Evolutionary conservation across 768 basidiomycete genomes (phyloP), one percentile per base, ranked within the genome.

Genomic region (Infundibulicybe gibba): DNA sequence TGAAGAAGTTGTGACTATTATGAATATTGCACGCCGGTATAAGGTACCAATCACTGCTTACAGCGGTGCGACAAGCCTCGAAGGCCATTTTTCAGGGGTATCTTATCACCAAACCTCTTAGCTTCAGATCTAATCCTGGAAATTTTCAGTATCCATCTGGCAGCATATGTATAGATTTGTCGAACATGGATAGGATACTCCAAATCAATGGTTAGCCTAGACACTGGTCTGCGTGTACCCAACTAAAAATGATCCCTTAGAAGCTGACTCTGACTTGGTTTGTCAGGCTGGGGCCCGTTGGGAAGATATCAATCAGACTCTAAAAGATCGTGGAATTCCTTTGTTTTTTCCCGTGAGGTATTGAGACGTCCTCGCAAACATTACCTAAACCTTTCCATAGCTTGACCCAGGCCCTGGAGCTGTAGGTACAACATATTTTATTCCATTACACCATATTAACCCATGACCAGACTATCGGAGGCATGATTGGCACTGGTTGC

Each of bases 401-500:
- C 68, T 87, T 48, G 85, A 87, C 58, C 86, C 86, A 16, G 85
- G 81, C 40, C 83, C 83, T 32, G 84, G 81, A 48, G 82, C 81
- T 42, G 83, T 86, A 56, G 59, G 81, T 52, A n/a, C 32, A 39
- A 32, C n/a, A 16, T 19, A 30, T 6, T 12, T 40, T 38, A 14
- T n/a, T 44, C 46, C 15, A 5, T 35, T 31, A 33, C 19, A 15
- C 20, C 44, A 37, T 41, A 13, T 48, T 49, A 55, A 14, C 32
- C 21, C 12, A 32, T 49, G 40, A 31, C 33, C 56, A 87, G 72
- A 90, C 89, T 12, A 90, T 92, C 51, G 91, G 90, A 10, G 90
- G 91, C 5, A 93, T 92, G 90, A 82, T 89, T 43, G 84, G 84
- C 8, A 94, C 90, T 2, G 89, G 90, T 8, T 93, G 90, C 57